Conservation (phyloP, 306 rosid species). For the Elaeagnus macrophylla region DNA sequence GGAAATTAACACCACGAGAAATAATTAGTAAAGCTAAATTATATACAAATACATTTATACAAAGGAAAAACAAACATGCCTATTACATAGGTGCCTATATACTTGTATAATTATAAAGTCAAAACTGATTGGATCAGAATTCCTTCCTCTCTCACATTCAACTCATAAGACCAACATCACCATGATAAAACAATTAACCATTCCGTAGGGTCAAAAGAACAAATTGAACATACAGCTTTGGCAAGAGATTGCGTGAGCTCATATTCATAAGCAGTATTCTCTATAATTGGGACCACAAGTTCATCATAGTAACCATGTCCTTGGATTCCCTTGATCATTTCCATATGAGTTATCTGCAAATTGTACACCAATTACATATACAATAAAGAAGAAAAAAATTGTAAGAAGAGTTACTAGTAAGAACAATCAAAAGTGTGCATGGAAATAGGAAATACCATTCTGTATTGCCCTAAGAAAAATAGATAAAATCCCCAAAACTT, state of each 20-base stretch:
- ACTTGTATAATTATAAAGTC: too few relatives aligned
- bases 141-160: too few relatives aligned
- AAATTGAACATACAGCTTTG: conserved; percentile 46
- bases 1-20: too few relatives aligned
- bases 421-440: not conserved
- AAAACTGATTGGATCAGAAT: too few relatives aligned
- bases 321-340: conserved; percentile 64
- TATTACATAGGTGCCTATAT: too few relatives aligned
- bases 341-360: conserved; percentile 61
- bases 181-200: too few relatives aligned
- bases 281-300: conserved; percentile 57
- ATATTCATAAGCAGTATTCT: conserved; percentile 48
- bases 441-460: not conserved
- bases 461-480: not conserved
- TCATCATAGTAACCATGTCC: conserved; percentile 70
- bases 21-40: too few relatives aligned
- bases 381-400: not conserved
- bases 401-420: not conserved
- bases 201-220: not conserved
- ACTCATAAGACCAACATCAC: not conserved
- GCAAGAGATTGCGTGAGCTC: conserved; percentile 52
- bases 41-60: too few relatives aligned
- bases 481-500: conserved; percentile 10
- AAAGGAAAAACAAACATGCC: too few relatives aligned
- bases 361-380: too few relatives aligned